phyloP scores from a whole-genome alignment of 352 stramenopile species.

The Phytophthora sp. region DNA sequence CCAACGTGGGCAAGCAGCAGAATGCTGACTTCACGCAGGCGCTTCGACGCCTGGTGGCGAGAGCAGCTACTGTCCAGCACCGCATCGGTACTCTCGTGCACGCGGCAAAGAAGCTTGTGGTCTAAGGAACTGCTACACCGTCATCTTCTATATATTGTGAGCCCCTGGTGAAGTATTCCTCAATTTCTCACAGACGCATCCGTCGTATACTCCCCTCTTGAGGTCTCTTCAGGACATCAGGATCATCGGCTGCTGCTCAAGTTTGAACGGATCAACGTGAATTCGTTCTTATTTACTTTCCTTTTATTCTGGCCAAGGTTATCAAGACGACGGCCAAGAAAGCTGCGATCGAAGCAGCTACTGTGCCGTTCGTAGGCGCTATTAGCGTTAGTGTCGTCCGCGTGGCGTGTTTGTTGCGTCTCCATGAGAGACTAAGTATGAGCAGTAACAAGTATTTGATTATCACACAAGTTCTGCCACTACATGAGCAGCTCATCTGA shows the following conservation, averaged over 20 bases:
- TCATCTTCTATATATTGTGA: conserved; percentile 24
- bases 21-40: conserved; percentile 42
- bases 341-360: conserved; percentile 25
- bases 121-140: too few species aligned
- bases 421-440: conserved; percentile 13
- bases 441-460: conserved; percentile 21
- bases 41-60: conserved; percentile 59
- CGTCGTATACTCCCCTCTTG: conserved; percentile 1
- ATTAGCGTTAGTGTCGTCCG: conserved; percentile 12
- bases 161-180: background rate
- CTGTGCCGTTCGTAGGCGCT: conserved; percentile 11
- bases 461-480: background rate
- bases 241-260: conserved; percentile 2
- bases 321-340: conserved; percentile 8
- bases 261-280: conserved; percentile 2
- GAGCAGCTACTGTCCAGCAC: conserved; percentile 52
- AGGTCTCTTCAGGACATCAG: too few species aligned
- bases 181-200: background rate
- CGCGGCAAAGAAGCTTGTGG: conserved; percentile 20
- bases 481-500: conserved; percentile 9
- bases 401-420: conserved; percentile 14
- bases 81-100: conserved; percentile 54
- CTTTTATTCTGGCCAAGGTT: conserved; percentile 12
- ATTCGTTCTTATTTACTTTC: conserved; percentile 25
- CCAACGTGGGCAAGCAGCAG: conserved; percentile 50